phyloP scores from a whole-genome alignment of 768 basidiomycete species.

The Sistotremastrum suecicum region DNA sequence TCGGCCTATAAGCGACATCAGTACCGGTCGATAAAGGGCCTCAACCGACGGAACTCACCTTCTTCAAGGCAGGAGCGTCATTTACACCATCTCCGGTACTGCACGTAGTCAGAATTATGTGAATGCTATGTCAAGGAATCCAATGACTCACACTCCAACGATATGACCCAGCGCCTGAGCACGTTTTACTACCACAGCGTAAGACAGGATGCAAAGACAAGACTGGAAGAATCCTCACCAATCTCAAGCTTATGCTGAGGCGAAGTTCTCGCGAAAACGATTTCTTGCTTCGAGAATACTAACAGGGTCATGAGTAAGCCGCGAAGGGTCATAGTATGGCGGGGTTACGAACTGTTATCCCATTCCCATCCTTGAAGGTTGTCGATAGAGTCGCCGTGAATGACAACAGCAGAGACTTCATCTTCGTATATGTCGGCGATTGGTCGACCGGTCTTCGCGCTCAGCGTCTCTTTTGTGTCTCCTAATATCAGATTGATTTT shows the following conservation, averaged over 20 bases:
- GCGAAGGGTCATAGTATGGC: not conserved
- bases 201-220: not conserved
- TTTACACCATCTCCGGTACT: conserved; percentile 65
- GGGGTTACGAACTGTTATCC: conserved; percentile 43
- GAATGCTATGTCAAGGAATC: not conserved
- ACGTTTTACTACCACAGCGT: conserved; percentile 37
- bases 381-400: conserved; percentile 60
- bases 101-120: not conserved
- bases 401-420: conserved; percentile 49
- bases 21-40: not conserved
- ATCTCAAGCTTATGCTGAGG: conserved; percentile 66
- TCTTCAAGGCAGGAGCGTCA: conserved; percentile 57
- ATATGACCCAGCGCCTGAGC: conserved; percentile 59
- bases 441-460: conserved; percentile 37
- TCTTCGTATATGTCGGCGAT: conserved; percentile 53
- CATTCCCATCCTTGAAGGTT: conserved; percentile 56
- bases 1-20: conserved; percentile 29
- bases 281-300: conserved; percentile 58
- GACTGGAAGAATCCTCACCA: conserved; percentile 22
- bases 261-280: conserved; percentile 59
- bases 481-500: conserved; percentile 59
- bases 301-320: not conserved
- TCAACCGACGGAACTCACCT: conserved; percentile 15
- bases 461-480: conserved; percentile 48
- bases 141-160: conserved; percentile 46